Evolutionary conservation across 1,284 basidiomycete genomes (phyloP).

Genomic region (Sphagnurus paluster): DNA sequence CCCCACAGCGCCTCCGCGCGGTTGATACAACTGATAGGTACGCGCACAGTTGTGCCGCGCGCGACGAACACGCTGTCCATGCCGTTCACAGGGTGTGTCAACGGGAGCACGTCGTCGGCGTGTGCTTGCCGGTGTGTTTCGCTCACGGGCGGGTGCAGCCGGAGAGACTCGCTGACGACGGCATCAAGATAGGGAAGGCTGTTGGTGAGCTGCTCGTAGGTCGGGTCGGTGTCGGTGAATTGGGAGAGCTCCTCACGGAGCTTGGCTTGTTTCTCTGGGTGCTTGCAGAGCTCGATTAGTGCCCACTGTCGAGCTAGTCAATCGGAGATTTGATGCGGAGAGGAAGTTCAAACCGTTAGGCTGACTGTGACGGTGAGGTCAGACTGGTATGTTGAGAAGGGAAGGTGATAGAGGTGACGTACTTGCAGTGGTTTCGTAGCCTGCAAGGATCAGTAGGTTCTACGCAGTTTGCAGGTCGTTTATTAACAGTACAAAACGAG

Average conservation of each 20-base stretch:
- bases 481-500: background rate
- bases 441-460: conserved; percentile 33
- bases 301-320: conserved; percentile 41
- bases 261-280: conserved; percentile 47
- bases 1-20: conserved; percentile 48
- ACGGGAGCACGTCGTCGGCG: conserved; percentile 57
- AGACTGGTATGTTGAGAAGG: conserved; percentile 15
- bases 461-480: conserved; percentile 14
- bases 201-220: conserved; percentile 47
- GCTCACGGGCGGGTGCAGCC: conserved; percentile 41
- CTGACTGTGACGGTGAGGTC: conserved; percentile 10
- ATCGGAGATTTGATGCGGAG: conserved; percentile 27
- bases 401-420: conserved; percentile 6
- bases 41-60: conserved; percentile 43
- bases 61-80: conserved; percentile 40
- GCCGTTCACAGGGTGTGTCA: conserved; percentile 37
- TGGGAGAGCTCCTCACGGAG: conserved; percentile 51
- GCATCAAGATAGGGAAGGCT: conserved; percentile 57
- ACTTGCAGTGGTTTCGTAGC: conserved; percentile 21
- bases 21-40: conserved; percentile 46
- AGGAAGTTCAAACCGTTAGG: conserved; percentile 9
- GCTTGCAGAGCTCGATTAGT: conserved; percentile 48
- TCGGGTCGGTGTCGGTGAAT: conserved; percentile 35
- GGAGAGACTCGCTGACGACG: conserved; percentile 48
- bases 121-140: conserved; percentile 42